phyloP scores from a whole-genome alignment of 139 green algal genomes.

The Volvox reticuliferus region DNA sequence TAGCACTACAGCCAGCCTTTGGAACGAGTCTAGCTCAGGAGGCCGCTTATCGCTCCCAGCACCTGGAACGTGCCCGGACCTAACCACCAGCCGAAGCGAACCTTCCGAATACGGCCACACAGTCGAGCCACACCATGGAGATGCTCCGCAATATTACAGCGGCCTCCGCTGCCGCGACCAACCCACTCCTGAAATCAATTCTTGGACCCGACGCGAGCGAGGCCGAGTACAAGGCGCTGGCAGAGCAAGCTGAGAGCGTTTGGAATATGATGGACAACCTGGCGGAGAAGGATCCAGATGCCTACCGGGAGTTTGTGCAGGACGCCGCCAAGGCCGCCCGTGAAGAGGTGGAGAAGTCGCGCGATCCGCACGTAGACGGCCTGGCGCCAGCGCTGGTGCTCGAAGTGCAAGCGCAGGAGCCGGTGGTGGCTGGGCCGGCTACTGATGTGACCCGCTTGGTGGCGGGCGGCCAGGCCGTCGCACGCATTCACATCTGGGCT shows the following conservation, averaged over 20 bases:
- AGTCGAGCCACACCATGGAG: background rate
- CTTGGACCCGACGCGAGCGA: slow-evolving; percentile 15
- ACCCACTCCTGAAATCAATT: slow-evolving; percentile 30
- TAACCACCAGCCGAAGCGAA: too few relatives aligned
- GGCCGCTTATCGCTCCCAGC: too few relatives aligned
- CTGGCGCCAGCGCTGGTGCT: slow-evolving; percentile 30
- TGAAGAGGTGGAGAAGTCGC: slow-evolving; percentile 5
- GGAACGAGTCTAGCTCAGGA: too few relatives aligned
- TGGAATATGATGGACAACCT: slow-evolving; percentile 35
- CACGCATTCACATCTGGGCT: slow-evolving; percentile 39
- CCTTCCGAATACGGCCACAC: too few relatives aligned
- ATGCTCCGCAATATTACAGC: slow-evolving; percentile 37
- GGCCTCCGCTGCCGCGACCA: slow-evolving; percentile 21
- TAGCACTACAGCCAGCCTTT: too few relatives aligned
- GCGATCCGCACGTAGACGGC: slow-evolving; percentile 14
- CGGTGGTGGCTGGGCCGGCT: background rate
- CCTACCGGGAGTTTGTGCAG: background rate
- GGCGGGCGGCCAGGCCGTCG: slow-evolving; percentile 3
- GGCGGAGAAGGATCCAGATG: slow-evolving; percentile 16
- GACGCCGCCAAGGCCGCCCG: background rate
- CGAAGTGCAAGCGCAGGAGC: slow-evolving; percentile 18
- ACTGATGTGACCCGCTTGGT: background rate
- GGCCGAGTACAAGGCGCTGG: background rate
- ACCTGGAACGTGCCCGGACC: too few relatives aligned
- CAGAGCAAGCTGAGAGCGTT: background rate